These are phyloP conservation scores for Leccinellum albellum DNA, from an alignment of 768 basidiomycete species.

Conservation along the genomic window DNA sequence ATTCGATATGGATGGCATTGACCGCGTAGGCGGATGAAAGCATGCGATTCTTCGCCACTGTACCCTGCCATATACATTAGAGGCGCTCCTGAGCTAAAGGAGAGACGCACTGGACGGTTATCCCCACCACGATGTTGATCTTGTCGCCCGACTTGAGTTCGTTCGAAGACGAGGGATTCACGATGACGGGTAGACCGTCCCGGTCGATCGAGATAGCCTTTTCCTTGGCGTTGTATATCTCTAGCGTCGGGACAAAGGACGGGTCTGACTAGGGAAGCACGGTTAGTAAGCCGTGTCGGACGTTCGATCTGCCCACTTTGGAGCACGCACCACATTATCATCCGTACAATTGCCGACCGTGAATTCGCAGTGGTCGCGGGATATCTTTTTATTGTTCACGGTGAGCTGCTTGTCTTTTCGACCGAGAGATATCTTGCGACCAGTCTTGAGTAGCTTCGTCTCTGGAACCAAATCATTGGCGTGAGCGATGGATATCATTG, in stretches of 20 bases:
- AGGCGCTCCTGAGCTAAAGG: neutral
- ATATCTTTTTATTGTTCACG: constrained; percentile 62
- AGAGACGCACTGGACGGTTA: constrained; percentile 43
- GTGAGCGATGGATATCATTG: constrained; percentile 6
- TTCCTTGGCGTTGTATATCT: constrained; percentile 45
- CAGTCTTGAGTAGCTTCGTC: constrained; percentile 61
- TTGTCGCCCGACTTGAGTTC: constrained; percentile 54
- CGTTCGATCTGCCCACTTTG: neutral
- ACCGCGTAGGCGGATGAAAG: constrained; percentile 33
- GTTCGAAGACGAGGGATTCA: constrained; percentile 37
- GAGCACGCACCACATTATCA: constrained; percentile 51
- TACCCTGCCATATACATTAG: constrained; percentile 3
- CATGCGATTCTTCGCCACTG: constrained; percentile 51
- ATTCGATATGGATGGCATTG: constrained; percentile 34
- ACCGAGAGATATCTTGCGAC: constrained; percentile 51
- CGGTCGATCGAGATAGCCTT: constrained; percentile 45
- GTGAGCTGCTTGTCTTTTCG: constrained; percentile 51
- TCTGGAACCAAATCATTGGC: constrained; percentile 26
- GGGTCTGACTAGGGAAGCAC: constrained; percentile 44
- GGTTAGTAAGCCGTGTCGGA: neutral
- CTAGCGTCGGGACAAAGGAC: constrained; percentile 43
- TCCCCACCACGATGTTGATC: constrained; percentile 42
- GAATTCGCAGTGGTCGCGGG: constrained; percentile 57
- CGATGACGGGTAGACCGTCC: constrained; percentile 25
- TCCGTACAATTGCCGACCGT: constrained; percentile 47